Base-by-base conservation (phyloP, 495 filamentous ascomycete species). In the Penicillium pulvis region DNA sequence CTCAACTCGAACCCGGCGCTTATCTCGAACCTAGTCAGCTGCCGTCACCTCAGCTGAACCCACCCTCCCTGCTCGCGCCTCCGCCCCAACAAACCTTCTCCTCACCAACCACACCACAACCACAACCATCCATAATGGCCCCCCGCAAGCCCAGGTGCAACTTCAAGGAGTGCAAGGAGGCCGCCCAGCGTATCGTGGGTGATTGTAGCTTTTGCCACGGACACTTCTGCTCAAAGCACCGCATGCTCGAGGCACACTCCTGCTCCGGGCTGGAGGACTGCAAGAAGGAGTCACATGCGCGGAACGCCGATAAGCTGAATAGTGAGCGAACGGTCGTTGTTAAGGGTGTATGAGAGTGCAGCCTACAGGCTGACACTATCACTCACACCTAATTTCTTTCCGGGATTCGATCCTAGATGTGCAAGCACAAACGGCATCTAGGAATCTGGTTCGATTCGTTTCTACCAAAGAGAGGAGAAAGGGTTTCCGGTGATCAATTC, bases 151-250 rank as follows among this genome's bases (percentile, higher is more conserved):
- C 89, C 61, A 84, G 87, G 57, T 98, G 94, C 82, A 87, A 83
- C 59, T 91, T 88, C 81, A 92, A 91, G 77, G 87, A 90, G 59
- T 98, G 94, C 85, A 91, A 83, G 71, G 84, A 87, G 59, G 82
- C 83, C 33, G 92, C 92, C 23, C 91, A 95, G 71, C 85, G 90
- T 55, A 97, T 98, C 69, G 90, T 96, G 44, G 95, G 95, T 10
- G 94, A 98, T 76, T 98, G 94, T 79, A 88, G 85, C 53, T 98
- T 98, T 77, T 98, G 94, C 80, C 78, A 86, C 51, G 92, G 92
- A 16, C 89, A 94, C 72, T 98, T 89, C 79, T 98, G 94, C 78
- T 90, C 88, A 52, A 92, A 90, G 79, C 94, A 98, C 78, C 82
- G 94, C 16, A 84, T 98, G 74, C 73, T 98, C 48, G 94, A 98